Conservation (phyloP, 495 filamentous ascomycete genomes). For the Penicillium maclennaniae region DNA sequence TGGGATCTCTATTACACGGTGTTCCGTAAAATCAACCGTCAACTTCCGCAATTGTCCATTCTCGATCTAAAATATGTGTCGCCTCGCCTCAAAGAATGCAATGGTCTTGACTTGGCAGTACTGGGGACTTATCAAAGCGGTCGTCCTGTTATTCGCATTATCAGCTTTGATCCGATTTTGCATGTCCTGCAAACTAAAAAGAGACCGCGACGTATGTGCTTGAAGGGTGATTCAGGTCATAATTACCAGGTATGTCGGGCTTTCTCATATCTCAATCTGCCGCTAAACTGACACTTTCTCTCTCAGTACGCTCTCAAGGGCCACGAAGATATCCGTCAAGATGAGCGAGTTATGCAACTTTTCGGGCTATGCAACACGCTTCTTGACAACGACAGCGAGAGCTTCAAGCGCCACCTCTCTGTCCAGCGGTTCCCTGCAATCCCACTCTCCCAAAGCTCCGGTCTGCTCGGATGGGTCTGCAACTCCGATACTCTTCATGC, state of each 20-base stretch:
- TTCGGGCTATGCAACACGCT: constrained; percentile 96
- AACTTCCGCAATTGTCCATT: constrained; percentile 83
- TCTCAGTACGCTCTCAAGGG: constrained; percentile 79
- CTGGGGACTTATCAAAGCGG: constrained; percentile 92
- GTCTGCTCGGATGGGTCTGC: constrained; percentile 93
- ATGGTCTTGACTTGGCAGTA: constrained; percentile 83
- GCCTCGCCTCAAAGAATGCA: constrained; percentile 77
- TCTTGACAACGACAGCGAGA: constrained; percentile 86
- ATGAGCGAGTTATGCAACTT: constrained; percentile 98
- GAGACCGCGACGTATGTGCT: constrained; percentile 81
- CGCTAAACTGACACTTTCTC: no score
- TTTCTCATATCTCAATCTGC: no score
- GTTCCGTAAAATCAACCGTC: constrained; percentile 91
- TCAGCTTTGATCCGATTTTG: constrained; percentile 81
- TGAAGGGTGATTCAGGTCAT: constrained; percentile 82
- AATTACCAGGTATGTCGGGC: constrained; percentile 49
- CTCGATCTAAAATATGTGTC: constrained; percentile 97
- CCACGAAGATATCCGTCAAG: constrained; percentile 97
- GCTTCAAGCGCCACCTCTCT: constrained; percentile 91
- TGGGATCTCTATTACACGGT: constrained; percentile 99
- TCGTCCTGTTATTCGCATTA: constrained; percentile 78
- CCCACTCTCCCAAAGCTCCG: constrained; percentile 91
- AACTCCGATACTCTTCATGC: constrained; percentile 97
- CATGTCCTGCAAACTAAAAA: constrained; percentile 97
- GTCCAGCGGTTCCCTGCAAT: constrained; percentile 95